These are phyloP conservation scores for Diaporthe sp. DNA, from an alignment of 2,329 filamentous ascomycete species.

Conservation along the genomic window DNA sequence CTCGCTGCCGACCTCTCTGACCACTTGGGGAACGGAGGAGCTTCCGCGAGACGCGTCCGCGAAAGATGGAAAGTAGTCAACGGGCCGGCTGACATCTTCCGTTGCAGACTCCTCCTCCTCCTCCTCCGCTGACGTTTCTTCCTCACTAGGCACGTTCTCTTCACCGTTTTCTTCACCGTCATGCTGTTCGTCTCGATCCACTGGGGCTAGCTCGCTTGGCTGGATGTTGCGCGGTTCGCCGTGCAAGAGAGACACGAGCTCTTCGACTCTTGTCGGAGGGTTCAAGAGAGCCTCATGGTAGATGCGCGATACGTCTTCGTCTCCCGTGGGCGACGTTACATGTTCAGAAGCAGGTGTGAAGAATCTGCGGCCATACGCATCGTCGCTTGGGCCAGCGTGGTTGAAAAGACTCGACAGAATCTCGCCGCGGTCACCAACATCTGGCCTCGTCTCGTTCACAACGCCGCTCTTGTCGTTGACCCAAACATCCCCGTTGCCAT, in stretches of 20 bases:
- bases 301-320: conserved; percentile 37
- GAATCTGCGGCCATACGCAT: conserved; percentile 52
- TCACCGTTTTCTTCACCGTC: conserved; percentile 34
- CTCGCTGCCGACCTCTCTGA: conserved; percentile 45
- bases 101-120: conserved; percentile 43
- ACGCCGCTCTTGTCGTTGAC: conserved; percentile 70
- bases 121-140: conserved; percentile 43
- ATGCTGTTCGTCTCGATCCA: conserved; percentile 37
- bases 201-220: conserved; percentile 33
- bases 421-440: conserved; percentile 72
- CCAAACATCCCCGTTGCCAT: conserved; percentile 74
- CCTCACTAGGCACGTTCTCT: conserved; percentile 30
- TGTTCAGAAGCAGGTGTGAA: conserved; percentile 44
- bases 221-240: conserved; percentile 48
- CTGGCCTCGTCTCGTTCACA: conserved; percentile 71
- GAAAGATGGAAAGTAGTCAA: conserved; percentile 20
- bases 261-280: conserved; percentile 59
- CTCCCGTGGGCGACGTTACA: conserved; percentile 35
- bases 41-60: conserved; percentile 18
- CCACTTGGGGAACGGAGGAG: conserved; percentile 12
- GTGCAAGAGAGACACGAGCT: conserved; percentile 58
- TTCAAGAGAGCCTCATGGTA: conserved; percentile 62
- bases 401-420: conserved; percentile 69
- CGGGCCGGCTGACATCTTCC: conserved; percentile 35
- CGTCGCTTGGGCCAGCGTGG: conserved; percentile 47